Conservation (phyloP, 1,284 basidiomycete species). For the Trametes sp. region DNA sequence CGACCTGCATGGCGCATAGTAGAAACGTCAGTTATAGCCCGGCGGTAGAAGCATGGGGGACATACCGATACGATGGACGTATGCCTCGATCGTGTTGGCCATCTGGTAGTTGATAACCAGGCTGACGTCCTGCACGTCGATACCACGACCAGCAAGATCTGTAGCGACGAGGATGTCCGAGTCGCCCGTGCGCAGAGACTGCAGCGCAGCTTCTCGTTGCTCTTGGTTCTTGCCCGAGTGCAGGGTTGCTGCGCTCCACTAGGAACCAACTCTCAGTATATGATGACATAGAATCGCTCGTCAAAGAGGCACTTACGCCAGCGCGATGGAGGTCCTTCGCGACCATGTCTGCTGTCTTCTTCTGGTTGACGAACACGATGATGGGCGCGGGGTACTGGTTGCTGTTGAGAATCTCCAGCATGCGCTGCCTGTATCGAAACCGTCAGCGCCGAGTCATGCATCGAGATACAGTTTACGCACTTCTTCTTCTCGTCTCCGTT, state of each 20-base stretch:
- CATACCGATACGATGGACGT: conserved; percentile 95
- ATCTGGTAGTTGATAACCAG: conserved; percentile 98
- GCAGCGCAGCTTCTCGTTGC: conserved; percentile 92
- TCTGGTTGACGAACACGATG: conserved; percentile 99
- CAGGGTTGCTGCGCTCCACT: conserved; percentile 90
- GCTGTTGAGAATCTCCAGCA: conserved; percentile 92
- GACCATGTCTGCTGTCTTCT: conserved; percentile 97
- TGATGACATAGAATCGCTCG: conserved; percentile 7
- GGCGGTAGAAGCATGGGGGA: conserved; percentile 13
- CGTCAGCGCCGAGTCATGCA: conserved; percentile 15
- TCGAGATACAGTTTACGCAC: conserved; percentile 50
- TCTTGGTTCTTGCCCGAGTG: conserved; percentile 99
- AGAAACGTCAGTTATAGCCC: conserved; percentile 9
- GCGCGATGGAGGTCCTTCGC: conserved; percentile 90
- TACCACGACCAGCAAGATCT: conserved; percentile 97
- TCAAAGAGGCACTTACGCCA: conserved; percentile 59
- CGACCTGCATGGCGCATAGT: conserved; percentile 63
- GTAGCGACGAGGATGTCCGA: conserved; percentile 93
- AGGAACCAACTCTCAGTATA: conserved; percentile 22
- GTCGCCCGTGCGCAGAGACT: conserved; percentile 85
- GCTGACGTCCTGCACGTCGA: conserved; percentile 96
- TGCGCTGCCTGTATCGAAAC: conserved; percentile 61
- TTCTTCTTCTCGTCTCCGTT: conserved; percentile 95
- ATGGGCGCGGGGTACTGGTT: conserved; percentile 88
- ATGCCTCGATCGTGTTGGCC: conserved; percentile 94